Conservation (phyloP, 2,329 filamentous ascomycete species). For the Metarhizium rileyi region DNA sequence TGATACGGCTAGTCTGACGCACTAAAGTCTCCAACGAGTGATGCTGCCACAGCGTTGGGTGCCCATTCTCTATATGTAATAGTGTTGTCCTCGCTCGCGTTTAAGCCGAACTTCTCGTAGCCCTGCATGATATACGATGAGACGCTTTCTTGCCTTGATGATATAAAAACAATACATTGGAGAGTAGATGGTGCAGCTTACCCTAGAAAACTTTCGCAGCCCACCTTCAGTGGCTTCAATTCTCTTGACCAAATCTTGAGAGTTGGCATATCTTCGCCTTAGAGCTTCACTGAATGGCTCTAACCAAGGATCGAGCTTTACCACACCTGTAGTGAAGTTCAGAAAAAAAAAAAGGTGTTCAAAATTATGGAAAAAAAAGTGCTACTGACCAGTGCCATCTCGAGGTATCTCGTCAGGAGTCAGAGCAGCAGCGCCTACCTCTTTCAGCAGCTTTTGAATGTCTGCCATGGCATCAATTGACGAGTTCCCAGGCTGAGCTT, state of each 20-base stretch:
- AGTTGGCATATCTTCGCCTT: conserved; percentile 64
- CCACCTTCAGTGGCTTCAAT: conserved; percentile 81
- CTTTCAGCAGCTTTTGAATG: conserved; percentile 3
- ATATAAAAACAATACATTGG: too few relatives aligned
- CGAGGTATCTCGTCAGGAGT: conserved; percentile 44
- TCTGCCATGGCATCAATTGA: conserved; percentile 4
- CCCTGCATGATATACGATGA: conserved; percentile 45
- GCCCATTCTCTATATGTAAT: conserved; percentile 95
- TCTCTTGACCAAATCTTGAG: conserved; percentile 76
- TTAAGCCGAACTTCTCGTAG: conserved; percentile 77
- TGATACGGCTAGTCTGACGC: conserved; percentile 22
- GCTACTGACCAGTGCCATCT: conserved; percentile 59
- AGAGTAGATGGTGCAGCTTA: conserved; percentile 25
- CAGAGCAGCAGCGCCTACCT: conserved; percentile 17
- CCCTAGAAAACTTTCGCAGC: conserved; percentile 82
- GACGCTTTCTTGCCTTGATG: neutral
- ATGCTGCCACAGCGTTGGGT: conserved; percentile 75
- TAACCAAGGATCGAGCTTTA: conserved; percentile 83
- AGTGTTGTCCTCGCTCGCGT: conserved; percentile 70
- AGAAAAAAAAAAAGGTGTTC: conserved; percentile 3
- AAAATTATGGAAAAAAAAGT: neutral
- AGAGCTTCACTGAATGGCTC: conserved; percentile 73
- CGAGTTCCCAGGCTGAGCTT: neutral
- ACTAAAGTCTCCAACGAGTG: conserved; percentile 93
- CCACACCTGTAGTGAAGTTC: conserved; percentile 53